phyloP scores from a whole-genome alignment of 805 yeast genomes.

The Isabelozyma pseudorhagii region DNA sequence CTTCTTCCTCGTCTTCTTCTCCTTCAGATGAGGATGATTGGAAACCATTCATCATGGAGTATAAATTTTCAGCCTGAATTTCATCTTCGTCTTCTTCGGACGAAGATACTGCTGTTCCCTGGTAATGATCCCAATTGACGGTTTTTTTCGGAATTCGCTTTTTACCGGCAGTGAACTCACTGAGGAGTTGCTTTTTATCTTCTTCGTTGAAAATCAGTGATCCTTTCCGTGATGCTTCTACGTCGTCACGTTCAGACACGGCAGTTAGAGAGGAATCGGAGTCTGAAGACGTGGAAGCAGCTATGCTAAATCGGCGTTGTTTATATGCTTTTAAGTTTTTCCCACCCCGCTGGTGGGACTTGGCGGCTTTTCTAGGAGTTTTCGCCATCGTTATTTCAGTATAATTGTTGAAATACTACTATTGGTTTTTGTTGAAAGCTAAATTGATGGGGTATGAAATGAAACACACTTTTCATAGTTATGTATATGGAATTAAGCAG shows the following conservation, averaged over 20 bases:
- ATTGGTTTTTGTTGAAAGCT: neutral
- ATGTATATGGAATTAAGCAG: neutral
- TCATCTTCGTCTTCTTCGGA: slow-evolving; percentile 8
- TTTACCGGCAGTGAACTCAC: slow-evolving; percentile 6
- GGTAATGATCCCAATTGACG: slow-evolving; percentile 13
- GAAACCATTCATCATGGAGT: slow-evolving; percentile 16
- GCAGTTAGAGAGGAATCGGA: slow-evolving; percentile 42
- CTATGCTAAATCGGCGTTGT: slow-evolving; percentile 33
- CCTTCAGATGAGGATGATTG: slow-evolving; percentile 1
- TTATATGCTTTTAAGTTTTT: slow-evolving; percentile 27
- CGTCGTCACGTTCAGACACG: slow-evolving; percentile 24
- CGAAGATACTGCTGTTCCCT: slow-evolving; percentile 16
- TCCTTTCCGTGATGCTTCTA: slow-evolving; percentile 8
- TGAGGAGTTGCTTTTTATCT: neutral
- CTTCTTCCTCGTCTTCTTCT: slow-evolving; percentile 12
- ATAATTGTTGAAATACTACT: neutral
- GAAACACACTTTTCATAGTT: neutral
- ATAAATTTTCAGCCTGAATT: slow-evolving; percentile 15
- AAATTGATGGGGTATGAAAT: neutral
- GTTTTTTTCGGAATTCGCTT: slow-evolving; percentile 23
- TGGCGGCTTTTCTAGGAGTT: slow-evolving; percentile 23
- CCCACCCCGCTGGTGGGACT: slow-evolving; percentile 19
- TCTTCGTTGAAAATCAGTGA: neutral
- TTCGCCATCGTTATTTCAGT: slow-evolving; percentile 21
- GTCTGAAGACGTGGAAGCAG: slow-evolving; percentile 30